Conservation (phyloP, 2,329 filamentous ascomycete species). For the Neoarthrinium moseri region DNA sequence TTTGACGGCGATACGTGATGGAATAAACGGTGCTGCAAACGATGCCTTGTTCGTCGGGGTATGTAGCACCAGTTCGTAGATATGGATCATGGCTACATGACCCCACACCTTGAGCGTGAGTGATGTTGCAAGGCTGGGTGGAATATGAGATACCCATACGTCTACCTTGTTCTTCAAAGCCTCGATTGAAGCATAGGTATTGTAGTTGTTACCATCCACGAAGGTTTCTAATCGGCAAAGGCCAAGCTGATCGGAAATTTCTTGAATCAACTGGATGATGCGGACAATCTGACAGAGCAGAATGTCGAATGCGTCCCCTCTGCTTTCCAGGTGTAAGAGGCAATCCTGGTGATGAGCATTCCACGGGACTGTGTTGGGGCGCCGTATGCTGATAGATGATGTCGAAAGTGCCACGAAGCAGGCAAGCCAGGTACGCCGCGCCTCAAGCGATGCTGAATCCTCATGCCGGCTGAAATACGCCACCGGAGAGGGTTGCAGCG, state of each 20-base stretch:
- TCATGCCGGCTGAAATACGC: conserved; percentile 2
- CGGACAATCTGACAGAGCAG: conserved; percentile 9
- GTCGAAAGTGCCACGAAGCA: conserved; percentile 8
- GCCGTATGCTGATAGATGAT: conserved; percentile 3
- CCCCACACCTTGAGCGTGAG: conserved; percentile 7
- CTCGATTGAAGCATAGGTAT: conserved; percentile 4
- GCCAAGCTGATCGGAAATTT: conserved; percentile 4
- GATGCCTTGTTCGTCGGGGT: conserved; percentile 15
- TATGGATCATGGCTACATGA: conserved; percentile 11
- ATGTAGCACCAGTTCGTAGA: conserved; percentile 16
- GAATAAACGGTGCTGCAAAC: conserved; percentile 15
- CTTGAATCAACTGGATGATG: conserved; percentile 1
- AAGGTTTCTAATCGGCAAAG: conserved; percentile 8
- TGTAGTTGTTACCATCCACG: conserved; percentile 9
- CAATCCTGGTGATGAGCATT: conserved; percentile 8
- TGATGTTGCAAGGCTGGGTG: neutral
- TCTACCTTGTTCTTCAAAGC: neutral
- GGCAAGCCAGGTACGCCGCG: conserved; percentile 6
- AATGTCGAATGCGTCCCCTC: conserved; percentile 4
- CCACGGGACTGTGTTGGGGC: conserved; percentile 7
- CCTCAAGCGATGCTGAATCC: neutral
- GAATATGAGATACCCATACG: conserved; percentile 6
- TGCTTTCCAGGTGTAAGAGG: neutral
- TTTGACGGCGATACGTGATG: conserved; percentile 12
- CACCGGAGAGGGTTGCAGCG: neutral